A percentile compares a stretch with the other conserved stretches of the same genome.
Evolutionary conservation across 2,329 filamentous ascomycete genomes (phyloP).

Genomic region (Colletotrichum siamense): DNA sequence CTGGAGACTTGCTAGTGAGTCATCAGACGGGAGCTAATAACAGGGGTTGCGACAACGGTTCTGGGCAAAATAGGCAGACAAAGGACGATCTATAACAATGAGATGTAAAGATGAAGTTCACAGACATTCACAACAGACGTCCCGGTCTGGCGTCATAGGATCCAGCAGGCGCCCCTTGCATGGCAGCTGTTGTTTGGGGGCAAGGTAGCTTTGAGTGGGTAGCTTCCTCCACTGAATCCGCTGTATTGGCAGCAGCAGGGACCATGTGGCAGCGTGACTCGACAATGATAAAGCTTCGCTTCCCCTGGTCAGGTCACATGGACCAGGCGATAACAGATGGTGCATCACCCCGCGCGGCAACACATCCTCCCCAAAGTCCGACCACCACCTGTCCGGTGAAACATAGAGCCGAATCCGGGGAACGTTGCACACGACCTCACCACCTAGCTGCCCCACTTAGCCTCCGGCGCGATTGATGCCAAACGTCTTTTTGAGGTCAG

Average conservation of each 20-base stretch:
- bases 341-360: neutral
- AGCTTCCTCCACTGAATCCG: conserved; percentile 10
- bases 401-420: conserved; percentile 4
- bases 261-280: conserved; percentile 21
- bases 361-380: neutral
- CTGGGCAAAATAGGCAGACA: conserved; percentile 10
- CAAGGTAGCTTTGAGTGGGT: conserved; percentile 8
- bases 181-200: conserved; percentile 6
- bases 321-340: conserved; percentile 5
- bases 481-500: conserved; percentile 10
- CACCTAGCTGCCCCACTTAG: conserved; percentile 7
- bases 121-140: neutral
- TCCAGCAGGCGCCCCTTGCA: conserved; percentile 15
- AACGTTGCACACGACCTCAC: neutral
- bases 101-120: conserved; percentile 4
- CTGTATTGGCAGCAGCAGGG: conserved; percentile 18
- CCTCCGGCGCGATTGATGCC: conserved; percentile 5
- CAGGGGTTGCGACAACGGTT: conserved; percentile 3
- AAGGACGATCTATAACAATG: neutral
- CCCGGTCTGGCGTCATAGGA: conserved; percentile 21
- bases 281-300: conserved; percentile 15
- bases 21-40: conserved; percentile 4
- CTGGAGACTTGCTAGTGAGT: conserved; percentile 5
- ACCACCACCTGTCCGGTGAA: neutral
- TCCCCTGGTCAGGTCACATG: conserved; percentile 17